phyloP scores from a whole-genome alignment of 2,329 filamentous ascomycete genomes.

The Hymenoscyphus fraxineus region DNA sequence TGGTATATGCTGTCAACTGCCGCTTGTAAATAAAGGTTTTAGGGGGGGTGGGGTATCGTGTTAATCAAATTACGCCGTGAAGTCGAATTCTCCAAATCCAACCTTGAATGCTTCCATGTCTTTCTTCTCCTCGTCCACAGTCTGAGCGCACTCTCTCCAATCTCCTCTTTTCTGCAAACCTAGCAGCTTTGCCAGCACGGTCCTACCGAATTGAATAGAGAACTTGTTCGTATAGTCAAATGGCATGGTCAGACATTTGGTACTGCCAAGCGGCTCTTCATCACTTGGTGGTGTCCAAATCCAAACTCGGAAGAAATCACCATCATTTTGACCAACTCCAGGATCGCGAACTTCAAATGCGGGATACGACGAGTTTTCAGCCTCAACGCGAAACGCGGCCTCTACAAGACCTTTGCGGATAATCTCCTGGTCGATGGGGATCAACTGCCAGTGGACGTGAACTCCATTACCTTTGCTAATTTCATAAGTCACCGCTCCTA shows the following conservation, averaged over 20 bases:
- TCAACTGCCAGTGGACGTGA: constrained; percentile 90
- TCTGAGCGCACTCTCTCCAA: constrained; percentile 83
- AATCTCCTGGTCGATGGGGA: constrained; percentile 68
- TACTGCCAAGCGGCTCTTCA: constrained; percentile 40
- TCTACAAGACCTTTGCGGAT: constrained; percentile 74
- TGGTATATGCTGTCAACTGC: not conserved
- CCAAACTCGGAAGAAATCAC: constrained; percentile 79
- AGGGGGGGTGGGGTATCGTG: constrained; percentile 1
- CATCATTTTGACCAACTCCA: constrained; percentile 47
- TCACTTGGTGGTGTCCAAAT: constrained; percentile 60
- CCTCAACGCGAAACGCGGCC: constrained; percentile 83
- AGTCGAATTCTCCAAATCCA: constrained; percentile 84
- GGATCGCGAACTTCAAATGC: constrained; percentile 47
- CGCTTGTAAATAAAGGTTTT: not conserved
- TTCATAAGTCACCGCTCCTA: constrained; percentile 89
- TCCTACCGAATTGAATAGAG: constrained; percentile 84
- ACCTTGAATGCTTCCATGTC: constrained; percentile 78
- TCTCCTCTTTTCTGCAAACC: constrained; percentile 72
- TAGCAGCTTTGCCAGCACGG: constrained; percentile 83
- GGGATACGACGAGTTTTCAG: constrained; percentile 65
- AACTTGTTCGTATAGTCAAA: constrained; percentile 72
- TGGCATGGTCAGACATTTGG: constrained; percentile 70
- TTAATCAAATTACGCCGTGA: constrained; percentile 37
- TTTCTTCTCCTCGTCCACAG: constrained; percentile 69
- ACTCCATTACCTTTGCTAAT: constrained; percentile 78